These are phyloP conservation scores for Ustilago xerochloae DNA, from an alignment of 1,284 basidiomycete species.

Conservation along the genomic window DNA sequence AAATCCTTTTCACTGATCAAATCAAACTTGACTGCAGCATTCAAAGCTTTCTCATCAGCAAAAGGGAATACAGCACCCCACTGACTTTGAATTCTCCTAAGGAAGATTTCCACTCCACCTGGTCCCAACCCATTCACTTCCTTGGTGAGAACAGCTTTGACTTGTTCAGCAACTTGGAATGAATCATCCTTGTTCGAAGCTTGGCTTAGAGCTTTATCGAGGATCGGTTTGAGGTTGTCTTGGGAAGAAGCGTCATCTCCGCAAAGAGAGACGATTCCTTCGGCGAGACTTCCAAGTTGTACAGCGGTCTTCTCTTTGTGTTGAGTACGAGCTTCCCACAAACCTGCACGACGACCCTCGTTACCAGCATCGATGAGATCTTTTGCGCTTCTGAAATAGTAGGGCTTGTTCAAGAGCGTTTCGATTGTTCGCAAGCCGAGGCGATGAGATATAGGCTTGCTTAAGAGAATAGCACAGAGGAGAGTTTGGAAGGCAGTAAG, in stretches of 20 bases:
- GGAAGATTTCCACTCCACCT: conserved; percentile 46
- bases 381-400: conserved; percentile 27
- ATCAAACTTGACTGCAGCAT: conserved; percentile 31
- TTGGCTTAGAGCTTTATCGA: conserved; percentile 28
- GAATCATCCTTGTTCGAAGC: conserved; percentile 7
- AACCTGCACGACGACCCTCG: conserved; percentile 41
- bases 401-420: conserved; percentile 51
- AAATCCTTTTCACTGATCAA: conserved; percentile 22
- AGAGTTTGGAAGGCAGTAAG: conserved; percentile 48
- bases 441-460: conserved; percentile 52
- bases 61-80: conserved; percentile 50
- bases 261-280: conserved; percentile 30
- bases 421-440: conserved; percentile 46
- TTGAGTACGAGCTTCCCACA: conserved; percentile 54
- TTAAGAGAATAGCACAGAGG: conserved; percentile 42
- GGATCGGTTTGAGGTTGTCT: conserved; percentile 22
- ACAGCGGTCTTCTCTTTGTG: conserved; percentile 57
- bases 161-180: conserved; percentile 26
- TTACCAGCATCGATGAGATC: conserved; percentile 42
- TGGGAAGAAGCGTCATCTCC: conserved; percentile 4
- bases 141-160: conserved; percentile 29
- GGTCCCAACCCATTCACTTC: conserved; percentile 47
- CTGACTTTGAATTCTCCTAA: conserved; percentile 43
- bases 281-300: conserved; percentile 46
- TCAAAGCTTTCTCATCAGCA: conserved; percentile 41